Evolutionary conservation across 139 green algal species (phyloP).

Genomic region (Pleodorina starrii): DNA sequence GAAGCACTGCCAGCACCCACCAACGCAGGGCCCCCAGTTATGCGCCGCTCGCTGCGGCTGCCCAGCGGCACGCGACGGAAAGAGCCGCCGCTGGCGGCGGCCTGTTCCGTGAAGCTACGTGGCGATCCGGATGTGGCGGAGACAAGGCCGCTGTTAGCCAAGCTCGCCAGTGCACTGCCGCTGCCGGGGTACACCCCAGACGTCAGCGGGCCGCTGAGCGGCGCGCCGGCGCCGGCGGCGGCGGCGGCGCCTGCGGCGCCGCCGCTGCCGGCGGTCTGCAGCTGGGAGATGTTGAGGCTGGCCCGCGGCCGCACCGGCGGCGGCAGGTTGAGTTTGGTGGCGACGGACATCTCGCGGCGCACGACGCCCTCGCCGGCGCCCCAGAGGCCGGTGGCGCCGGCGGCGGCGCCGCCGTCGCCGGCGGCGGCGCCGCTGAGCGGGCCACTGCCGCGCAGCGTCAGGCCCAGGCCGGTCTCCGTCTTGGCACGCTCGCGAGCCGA

Average conservation of each 20-base stretch:
- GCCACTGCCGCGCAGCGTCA: background rate
- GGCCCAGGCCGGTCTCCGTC: slow-evolving; percentile 47
- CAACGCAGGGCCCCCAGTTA: background rate
- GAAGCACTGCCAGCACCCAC: background rate
- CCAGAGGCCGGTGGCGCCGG: slow-evolving; percentile 4
- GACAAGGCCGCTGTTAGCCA: background rate
- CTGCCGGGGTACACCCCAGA: slow-evolving; percentile 18
- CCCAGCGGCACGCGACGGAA: slow-evolving; percentile 20
- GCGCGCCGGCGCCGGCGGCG: background rate
- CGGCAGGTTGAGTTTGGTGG: slow-evolving; percentile 59
- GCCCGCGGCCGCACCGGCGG: slow-evolving; percentile 50
- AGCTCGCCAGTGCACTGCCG: slow-evolving; percentile 17
- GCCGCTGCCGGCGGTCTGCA: background rate
- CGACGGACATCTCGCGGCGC: slow-evolving; percentile 53
- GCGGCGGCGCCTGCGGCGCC: background rate
- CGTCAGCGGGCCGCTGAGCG: slow-evolving; percentile 1
- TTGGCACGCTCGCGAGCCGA: slow-evolving; percentile 39
- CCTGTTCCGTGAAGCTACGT: slow-evolving; percentile 42
- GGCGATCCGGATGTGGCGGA: background rate
- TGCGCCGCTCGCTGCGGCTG: slow-evolving; percentile 22
- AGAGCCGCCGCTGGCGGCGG: slow-evolving; percentile 6
- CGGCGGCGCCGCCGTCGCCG: background rate
- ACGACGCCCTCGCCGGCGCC: slow-evolving; percentile 44
- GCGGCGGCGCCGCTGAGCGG: background rate
- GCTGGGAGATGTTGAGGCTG: background rate